Evolutionary conservation across 2,329 filamentous ascomycete genomes (phyloP).

Genomic region (Penicillium psychrosexuale): DNA sequence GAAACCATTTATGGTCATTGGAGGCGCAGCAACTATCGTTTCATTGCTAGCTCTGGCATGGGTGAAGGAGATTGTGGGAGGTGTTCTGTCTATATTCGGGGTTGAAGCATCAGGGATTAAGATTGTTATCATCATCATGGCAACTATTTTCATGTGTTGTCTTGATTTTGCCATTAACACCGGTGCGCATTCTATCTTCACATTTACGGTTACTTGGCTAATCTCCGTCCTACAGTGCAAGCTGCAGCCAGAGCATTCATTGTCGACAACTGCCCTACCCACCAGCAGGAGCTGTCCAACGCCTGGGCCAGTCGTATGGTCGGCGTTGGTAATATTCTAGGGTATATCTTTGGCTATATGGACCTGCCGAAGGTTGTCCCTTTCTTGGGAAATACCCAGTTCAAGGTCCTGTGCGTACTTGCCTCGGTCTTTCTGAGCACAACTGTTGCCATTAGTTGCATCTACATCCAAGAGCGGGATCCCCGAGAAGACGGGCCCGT

Average conservation of each 20-base stretch:
- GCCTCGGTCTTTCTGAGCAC: conserved; percentile 69
- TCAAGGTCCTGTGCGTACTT: conserved; percentile 86
- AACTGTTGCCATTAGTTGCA: conserved; percentile 69
- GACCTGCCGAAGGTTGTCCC: conserved; percentile 71
- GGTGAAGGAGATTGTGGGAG: conserved; percentile 68
- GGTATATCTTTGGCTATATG: conserved; percentile 82
- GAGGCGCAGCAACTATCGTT: conserved; percentile 63
- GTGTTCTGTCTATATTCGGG: conserved; percentile 67
- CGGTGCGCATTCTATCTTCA: conserved; percentile 47
- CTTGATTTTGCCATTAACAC: conserved; percentile 96
- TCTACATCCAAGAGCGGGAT: conserved; percentile 72
- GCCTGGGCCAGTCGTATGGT: conserved; percentile 87
- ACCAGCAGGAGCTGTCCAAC: conserved; percentile 92
- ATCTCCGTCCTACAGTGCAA: conserved; percentile 59
- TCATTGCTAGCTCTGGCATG: conserved; percentile 70
- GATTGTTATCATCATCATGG: conserved; percentile 67
- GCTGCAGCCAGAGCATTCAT: conserved; percentile 68
- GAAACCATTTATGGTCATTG: conserved; percentile 76
- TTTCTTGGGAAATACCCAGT: conserved; percentile 83
- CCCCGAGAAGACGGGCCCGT: conserved; percentile 66
- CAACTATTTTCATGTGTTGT: conserved; percentile 82
- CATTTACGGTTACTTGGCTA: background rate
- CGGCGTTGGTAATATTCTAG: conserved; percentile 85
- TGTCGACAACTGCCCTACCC: conserved; percentile 84
- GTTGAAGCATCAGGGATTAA: conserved; percentile 62